Evolutionary conservation across 129 eudicot species (phyloP).

Genomic region (Glebionis coronaria): DNA sequence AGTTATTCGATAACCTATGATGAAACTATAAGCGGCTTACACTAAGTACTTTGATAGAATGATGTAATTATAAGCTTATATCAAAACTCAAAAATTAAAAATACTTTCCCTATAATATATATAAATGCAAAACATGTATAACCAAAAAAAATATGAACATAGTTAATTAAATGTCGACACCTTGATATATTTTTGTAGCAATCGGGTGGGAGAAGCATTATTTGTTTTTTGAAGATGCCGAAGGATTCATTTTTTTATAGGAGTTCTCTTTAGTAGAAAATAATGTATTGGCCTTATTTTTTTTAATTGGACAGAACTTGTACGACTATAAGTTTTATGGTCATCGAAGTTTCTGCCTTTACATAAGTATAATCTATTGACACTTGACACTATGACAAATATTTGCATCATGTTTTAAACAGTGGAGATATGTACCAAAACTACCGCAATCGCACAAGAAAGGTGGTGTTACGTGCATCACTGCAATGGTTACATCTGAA

Average conservation of each 20-base stretch:
- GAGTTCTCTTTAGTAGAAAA: constrained; percentile 56
- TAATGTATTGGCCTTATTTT: constrained; percentile 45
- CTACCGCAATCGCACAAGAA: constrained; percentile 72
- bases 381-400: not conserved
- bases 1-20: too few species aligned
- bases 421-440: constrained; percentile 85
- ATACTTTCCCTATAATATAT: too few species aligned
- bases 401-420: constrained; percentile 10
- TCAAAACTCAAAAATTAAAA: too few species aligned
- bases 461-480: constrained; percentile 86
- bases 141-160: too few species aligned
- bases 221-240: constrained; percentile 87
- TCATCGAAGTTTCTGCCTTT: not conserved
- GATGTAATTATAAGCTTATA: too few species aligned
- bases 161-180: too few species aligned
- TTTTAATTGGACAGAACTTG: not conserved
- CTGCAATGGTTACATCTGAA: constrained; percentile 56
- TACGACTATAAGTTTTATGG: not conserved
- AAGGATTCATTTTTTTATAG: constrained; percentile 75
- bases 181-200: not conserved
- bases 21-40: too few species aligned
- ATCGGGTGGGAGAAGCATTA: constrained; percentile 14
- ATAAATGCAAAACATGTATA: too few species aligned
- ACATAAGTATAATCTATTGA: constrained; percentile 3
- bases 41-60: too few species aligned